A percentile compares a stretch with the other conserved stretches of the same genome.
Evolutionary conservation across 805 yeast genomes (phyloP).

Genomic region (Kockiozyma suomiensis): DNA sequence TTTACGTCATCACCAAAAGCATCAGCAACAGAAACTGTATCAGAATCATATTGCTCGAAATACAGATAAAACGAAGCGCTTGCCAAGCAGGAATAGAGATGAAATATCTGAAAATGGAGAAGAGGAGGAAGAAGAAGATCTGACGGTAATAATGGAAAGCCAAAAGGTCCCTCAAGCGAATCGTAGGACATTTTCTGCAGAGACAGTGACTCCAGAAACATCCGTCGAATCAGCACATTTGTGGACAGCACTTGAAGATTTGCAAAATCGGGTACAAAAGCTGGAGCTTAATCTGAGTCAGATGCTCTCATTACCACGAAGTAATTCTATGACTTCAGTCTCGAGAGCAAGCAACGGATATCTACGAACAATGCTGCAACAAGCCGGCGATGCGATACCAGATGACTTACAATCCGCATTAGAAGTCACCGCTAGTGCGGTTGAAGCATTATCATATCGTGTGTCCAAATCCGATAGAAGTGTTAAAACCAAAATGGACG

Average conservation of each 20-base stretch:
- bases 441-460: not conserved
- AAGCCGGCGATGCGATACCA: not conserved
- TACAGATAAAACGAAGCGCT: not conserved
- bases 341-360: not conserved
- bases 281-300: conserved; percentile 5
- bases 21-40: conserved; percentile 1
- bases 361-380: conserved; percentile 6
- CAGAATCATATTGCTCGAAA: not conserved
- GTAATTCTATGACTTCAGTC: not conserved
- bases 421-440: not conserved
- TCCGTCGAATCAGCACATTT: not conserved
- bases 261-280: conserved; percentile 4
- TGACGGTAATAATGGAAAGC: not conserved
- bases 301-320: not conserved
- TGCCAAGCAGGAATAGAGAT: not conserved
- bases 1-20: conserved; percentile 6
- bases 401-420: not conserved
- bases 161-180: not conserved
- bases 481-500: conserved; percentile 19
- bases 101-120: not conserved
- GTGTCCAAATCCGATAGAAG: not conserved
- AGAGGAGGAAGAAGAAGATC: conserved; percentile 1
- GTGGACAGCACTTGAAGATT: conserved; percentile 21
- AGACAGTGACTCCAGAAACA: not conserved
- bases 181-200: conserved; percentile 10